phyloP scores from a whole-genome alignment of 495 filamentous ascomycete genomes.

The Neurospora terricola region DNA sequence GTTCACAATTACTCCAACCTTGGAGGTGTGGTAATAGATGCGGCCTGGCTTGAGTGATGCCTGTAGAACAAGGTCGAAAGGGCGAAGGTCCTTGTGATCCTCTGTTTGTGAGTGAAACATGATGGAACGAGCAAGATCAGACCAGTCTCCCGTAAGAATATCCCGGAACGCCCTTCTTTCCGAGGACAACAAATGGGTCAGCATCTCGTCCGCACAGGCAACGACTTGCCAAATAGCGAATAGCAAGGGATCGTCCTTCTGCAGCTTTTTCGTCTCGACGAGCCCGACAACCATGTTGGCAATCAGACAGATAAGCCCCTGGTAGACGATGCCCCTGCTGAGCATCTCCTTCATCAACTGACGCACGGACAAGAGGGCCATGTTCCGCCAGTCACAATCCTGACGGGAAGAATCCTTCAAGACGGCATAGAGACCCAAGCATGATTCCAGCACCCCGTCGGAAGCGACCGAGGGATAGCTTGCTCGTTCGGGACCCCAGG shows the following conservation, averaged over 20 bases:
- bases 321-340: background rate
- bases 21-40: background rate
- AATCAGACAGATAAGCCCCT: background rate
- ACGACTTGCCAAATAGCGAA: background rate
- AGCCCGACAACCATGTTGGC: background rate
- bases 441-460: background rate
- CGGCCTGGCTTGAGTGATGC: background rate
- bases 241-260: background rate
- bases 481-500: background rate
- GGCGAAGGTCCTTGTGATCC: background rate
- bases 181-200: background rate
- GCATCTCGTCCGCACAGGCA: background rate
- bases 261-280: background rate
- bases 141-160: background rate
- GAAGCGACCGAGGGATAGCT: background rate
- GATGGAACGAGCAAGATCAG: background rate
- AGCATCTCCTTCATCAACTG: background rate
- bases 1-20: background rate
- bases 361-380: background rate
- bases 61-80: background rate
- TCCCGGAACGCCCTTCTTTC: background rate
- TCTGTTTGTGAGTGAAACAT: background rate
- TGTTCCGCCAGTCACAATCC: background rate
- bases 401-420: background rate
- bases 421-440: background rate